Evolutionary conservation across 2,329 filamentous ascomycete genomes (phyloP).

Genomic region (Monosporascus sp.): DNA sequence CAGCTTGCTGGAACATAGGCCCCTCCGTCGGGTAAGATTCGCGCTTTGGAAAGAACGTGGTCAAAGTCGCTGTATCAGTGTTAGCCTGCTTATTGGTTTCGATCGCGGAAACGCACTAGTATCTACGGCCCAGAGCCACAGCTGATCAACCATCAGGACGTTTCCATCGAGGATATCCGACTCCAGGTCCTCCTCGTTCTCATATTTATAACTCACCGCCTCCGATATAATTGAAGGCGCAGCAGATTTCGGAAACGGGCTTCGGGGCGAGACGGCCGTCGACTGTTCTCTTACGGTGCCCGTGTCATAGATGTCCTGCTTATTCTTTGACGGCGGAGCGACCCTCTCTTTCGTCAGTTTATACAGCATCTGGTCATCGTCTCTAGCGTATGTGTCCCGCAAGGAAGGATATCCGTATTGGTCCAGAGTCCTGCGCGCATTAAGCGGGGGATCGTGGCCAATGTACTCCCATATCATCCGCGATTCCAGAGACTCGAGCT

Average conservation of each 20-base stretch:
- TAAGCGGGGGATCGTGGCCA: constrained; percentile 55
- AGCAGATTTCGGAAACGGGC: constrained; percentile 12
- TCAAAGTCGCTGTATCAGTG: constrained; percentile 36
- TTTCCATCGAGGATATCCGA: constrained; percentile 46
- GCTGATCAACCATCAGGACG: constrained; percentile 61
- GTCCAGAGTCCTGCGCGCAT: constrained; percentile 57
- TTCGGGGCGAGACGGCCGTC: constrained; percentile 14
- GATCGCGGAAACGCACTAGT: constrained; percentile 34
- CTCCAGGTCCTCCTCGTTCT: constrained; percentile 30
- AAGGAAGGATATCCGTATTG: constrained; percentile 60
- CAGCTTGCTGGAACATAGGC: constrained; percentile 53
- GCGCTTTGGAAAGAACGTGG: constrained; percentile 51
- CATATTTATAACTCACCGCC: constrained; percentile 8
- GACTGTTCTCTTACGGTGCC: constrained; percentile 4
- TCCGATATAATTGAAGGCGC: constrained; percentile 14
- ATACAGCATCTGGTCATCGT: constrained; percentile 64
- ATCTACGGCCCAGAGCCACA: constrained; percentile 58
- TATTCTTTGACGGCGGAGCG: constrained; percentile 13
- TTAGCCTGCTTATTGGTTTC: not conserved
- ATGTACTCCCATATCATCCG: constrained; percentile 60
- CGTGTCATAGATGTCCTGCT: constrained; percentile 20
- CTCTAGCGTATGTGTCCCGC: constrained; percentile 53
- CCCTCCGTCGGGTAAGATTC: constrained; percentile 51
- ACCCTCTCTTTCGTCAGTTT: constrained; percentile 52
- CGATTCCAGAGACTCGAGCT: constrained; percentile 50